Evolutionary conservation across 257 asterid genomes (phyloP), one percentile per base, ranked within the genome.

Genomic region (Cynanchum wilfordii): DNA sequence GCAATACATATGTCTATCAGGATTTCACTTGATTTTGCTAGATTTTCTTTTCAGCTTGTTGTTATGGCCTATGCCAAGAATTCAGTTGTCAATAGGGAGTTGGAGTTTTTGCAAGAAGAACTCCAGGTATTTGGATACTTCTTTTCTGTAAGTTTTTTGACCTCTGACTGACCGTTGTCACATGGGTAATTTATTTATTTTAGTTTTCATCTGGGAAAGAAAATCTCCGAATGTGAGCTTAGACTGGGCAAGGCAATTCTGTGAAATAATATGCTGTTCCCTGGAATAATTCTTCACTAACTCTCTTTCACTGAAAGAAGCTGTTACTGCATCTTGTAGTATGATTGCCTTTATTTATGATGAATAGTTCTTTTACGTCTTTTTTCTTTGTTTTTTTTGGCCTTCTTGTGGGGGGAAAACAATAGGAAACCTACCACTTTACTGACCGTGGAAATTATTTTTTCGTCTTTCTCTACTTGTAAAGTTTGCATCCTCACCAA

Each of bases 11-110:
- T 17, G 6, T 45, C 45, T 29, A 19, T 72, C 10, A 6, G 47
- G 9, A 25, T 33, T 10, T 73, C 27, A 15, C 51, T 63, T 73
- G 50, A 62, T 73, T n/a, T 64, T 49, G 45, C 42, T 33, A 15
- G 20, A 19, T 64, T n/a, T 67, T 20, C 68, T 75, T 70, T 82
- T 78, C 96, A 91, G 95, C 83, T 91, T 73, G 70, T 85, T 81
- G 80, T 91, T 83, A 85, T 89, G 95, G 86, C 83, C 52, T 82
- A 73, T 50, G 52, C 71, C 76, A 80, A 70, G 79, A 71, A 45
- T 79, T 70, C 86, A 56, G 84, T 73, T 71, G 62, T 69, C 68
- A 80, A 69, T 62, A 77, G 45, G 50, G 66, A 74, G 54, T 70
- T 82, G 5, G 87, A 87, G 79, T 74, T 69, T 69, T 80, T 89